A percentile compares a stretch with the other conserved stretches of the same genome.
These are phyloP conservation scores for Yamadazyma friedrichii DNA, from an alignment of 1,139 yeast species.

Conservation along the genomic window DNA sequence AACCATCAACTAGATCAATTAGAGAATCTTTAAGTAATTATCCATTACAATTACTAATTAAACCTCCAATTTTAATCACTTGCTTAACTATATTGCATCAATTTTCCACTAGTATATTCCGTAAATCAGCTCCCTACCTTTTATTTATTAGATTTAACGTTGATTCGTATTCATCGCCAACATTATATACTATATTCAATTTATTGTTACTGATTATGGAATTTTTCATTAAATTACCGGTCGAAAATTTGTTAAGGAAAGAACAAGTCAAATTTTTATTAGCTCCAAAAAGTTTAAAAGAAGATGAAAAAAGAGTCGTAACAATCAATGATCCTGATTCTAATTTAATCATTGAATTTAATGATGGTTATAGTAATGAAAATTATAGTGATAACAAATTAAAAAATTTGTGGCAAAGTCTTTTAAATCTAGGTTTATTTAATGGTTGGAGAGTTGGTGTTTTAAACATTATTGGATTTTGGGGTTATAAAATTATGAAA, in stretches of 20 bases:
- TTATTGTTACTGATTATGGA: constrained; percentile 62
- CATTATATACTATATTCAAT: constrained; percentile 51
- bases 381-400: constrained; percentile 10
- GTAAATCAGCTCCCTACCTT: constrained; percentile 71
- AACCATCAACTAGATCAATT: constrained; percentile 30
- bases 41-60: constrained; percentile 42
- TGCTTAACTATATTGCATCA: constrained; percentile 59
- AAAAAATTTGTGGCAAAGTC: constrained; percentile 15
- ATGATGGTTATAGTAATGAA: constrained; percentile 23
- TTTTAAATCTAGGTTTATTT: constrained; percentile 50
- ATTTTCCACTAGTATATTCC: constrained; percentile 58
- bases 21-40: constrained; percentile 38
- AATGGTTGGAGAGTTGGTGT: constrained; percentile 92
- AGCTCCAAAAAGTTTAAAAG: constrained; percentile 27
- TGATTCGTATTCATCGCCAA: constrained; percentile 67
- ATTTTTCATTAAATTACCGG: constrained; percentile 74
- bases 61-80: constrained; percentile 57
- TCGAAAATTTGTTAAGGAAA: constrained; percentile 81
- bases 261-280: constrained; percentile 73
- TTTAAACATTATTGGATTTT: constrained; percentile 74
- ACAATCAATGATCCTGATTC: constrained; percentile 41
- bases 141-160: constrained; percentile 64
- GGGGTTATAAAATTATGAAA: constrained; percentile 72
- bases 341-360: constrained; percentile 51
- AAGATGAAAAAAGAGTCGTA: constrained; percentile 35